Percentiles rank a stretch among this genome's conserved stretches.
phyloP scores from a whole-genome alignment of 345 rosid species.

The Eucalyptus marginata region DNA sequence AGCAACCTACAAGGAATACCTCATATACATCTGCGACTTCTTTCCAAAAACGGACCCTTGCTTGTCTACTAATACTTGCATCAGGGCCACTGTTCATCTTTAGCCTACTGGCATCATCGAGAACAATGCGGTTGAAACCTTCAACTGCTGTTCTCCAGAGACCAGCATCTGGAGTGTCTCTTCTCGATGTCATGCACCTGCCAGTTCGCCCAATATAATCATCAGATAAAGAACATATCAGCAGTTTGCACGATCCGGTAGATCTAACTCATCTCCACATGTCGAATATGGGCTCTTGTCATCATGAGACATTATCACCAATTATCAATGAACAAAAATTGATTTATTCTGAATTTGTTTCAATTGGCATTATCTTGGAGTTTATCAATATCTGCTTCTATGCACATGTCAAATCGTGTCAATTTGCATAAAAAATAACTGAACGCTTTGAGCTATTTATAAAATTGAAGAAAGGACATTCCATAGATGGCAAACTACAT shows the following conservation, averaged over 20 bases:
- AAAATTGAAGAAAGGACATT: neutral
- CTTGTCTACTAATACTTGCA: slow-evolving; percentile 43
- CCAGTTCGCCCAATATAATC: neutral
- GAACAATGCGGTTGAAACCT: slow-evolving; percentile 74
- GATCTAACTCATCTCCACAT: neutral
- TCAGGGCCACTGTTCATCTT: slow-evolving; percentile 22
- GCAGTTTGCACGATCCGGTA: neutral
- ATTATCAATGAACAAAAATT: neutral
- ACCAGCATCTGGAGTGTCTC: slow-evolving; percentile 91
- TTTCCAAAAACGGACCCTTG: slow-evolving; percentile 82
- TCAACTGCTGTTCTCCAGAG: slow-evolving; percentile 89
- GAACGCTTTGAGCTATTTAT: neutral
- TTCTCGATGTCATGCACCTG: slow-evolving; percentile 93
- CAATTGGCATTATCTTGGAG: neutral
- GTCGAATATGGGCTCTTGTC: neutral
- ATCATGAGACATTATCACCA: neutral
- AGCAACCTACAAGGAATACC: slow-evolving; percentile 84
- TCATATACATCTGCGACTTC: slow-evolving; percentile 93
- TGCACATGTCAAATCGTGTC: neutral
- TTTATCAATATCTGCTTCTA: neutral
- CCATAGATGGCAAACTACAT: neutral
- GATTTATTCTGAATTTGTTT: neutral
- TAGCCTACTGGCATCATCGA: slow-evolving; percentile 46
- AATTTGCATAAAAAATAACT: neutral
- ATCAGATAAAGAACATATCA: neutral